Evolutionary conservation across 1,284 basidiomycete species (phyloP), one percentile per base, ranked within the genome.

Genomic region (Apiotrichum sp.): DNA sequence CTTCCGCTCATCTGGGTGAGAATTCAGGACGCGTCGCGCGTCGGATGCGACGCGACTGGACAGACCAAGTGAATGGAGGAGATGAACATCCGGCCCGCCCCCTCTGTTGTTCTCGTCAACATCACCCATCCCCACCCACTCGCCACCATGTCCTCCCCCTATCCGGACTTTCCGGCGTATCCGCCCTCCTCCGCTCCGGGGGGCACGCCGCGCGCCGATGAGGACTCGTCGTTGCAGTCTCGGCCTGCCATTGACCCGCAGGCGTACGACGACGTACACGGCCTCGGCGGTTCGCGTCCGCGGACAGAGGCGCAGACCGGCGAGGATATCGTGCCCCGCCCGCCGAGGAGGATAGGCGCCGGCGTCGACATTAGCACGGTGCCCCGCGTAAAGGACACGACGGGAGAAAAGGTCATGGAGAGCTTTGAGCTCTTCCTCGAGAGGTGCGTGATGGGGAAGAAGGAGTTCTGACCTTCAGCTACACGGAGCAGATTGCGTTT

Each of bases 341-440:
- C 3, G 61, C 47, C 38, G 57, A 62, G 43, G 34, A 54, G 16
- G 47, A 22, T 14, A 48, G 35, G 16, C 33, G 13, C 36, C 36
- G 36, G 36, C 36, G 7, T 35, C 48, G 66, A 70, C 46, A 80
- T 80, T 53, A 82, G 79, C 5, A 84, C 90, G 64, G 83, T 93
- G 1, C 88, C 91, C 1, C 78, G 89, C 49, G 92, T 98, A 1
- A 87, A 86, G 64, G 95, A 98, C 75, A 84, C 87, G 41, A 91
- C 95, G 10, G 93, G 93, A 51, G 93, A 97, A 76, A 89, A 87
- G 65, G 88, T 98, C 3, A 85, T 87, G 58, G 89, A 93, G 69
- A 86, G 86, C 64, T 97, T 98, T 70, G 86, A 89, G 70, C 83
- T 83, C 5, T 98, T 98, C 76, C 77, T 98, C 53, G 88, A 91